Percentiles rank a stretch among this genome's conserved stretches.
These are phyloP conservation scores for Anthoceros angustus DNA, from an alignment of 225 moss, liverwort and hornwort genomes.

Conservation along the genomic window DNA sequence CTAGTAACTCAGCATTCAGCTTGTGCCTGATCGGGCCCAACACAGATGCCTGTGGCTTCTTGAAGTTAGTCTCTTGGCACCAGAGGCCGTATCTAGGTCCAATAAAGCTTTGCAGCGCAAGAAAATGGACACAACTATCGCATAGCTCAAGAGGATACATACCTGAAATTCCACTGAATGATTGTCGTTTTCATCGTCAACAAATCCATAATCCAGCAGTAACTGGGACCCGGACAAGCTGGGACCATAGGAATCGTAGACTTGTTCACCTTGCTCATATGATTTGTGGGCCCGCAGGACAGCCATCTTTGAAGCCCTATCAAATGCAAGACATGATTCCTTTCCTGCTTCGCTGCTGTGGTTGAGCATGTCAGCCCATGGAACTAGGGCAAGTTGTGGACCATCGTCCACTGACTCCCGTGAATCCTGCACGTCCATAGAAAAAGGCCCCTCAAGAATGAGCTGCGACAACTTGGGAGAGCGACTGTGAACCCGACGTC, in stretches of 20 bases:
- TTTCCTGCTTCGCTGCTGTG: constrained; percentile 75
- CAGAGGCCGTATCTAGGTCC: not conserved
- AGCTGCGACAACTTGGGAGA: not conserved
- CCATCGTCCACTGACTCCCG: not conserved
- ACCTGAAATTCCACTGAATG: constrained; percentile 61
- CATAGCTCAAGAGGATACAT: constrained; percentile 9
- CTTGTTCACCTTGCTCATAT: constrained; percentile 70
- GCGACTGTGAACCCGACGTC: not conserved
- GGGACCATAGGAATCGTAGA: constrained; percentile 85
- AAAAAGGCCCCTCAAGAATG: not conserved
- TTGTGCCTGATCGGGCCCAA: constrained; percentile 55
- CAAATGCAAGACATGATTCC: constrained; percentile 65
- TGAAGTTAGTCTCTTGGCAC: not conserved
- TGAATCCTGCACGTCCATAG: not conserved
- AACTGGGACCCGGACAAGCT: constrained; percentile 60
- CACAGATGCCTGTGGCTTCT: constrained; percentile 36
- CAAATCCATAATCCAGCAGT: constrained; percentile 88
- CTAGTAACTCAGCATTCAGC: constrained; percentile 44
- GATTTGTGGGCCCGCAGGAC: constrained; percentile 47
- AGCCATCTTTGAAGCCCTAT: constrained; percentile 35
- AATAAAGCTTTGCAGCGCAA: not conserved
- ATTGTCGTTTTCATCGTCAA: constrained; percentile 52
- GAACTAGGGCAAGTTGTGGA: constrained; percentile 52
- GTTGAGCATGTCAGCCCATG: constrained; percentile 98
- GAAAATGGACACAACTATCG: not conserved